These are phyloP conservation scores for Neobulgaria alba DNA, from an alignment of 2,329 filamentous ascomycete species.

Conservation along the genomic window DNA sequence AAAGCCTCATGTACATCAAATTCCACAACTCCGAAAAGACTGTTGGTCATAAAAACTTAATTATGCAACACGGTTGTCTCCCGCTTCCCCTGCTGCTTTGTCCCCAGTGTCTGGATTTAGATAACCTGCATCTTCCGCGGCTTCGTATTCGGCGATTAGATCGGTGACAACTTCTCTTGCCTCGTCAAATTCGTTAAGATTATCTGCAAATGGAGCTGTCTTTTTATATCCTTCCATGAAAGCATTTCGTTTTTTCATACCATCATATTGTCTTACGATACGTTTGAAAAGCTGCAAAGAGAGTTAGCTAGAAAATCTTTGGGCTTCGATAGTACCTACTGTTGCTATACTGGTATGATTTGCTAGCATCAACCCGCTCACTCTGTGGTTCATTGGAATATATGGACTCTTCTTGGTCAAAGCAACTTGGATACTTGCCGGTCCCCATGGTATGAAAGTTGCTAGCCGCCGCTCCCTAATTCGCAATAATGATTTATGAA, in stretches of 20 bases:
- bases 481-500: slow-evolving; percentile 93
- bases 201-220: slow-evolving; percentile 86
- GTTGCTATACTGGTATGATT: slow-evolving; percentile 98
- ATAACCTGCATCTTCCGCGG: slow-evolving; percentile 85
- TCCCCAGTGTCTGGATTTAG: slow-evolving; percentile 50
- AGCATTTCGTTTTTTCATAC: slow-evolving; percentile 90
- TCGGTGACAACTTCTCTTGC: slow-evolving; percentile 85
- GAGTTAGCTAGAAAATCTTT: slow-evolving; percentile 1
- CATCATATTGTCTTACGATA: slow-evolving; percentile 86
- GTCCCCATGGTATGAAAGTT: slow-evolving; percentile 97
- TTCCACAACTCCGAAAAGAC: neutral
- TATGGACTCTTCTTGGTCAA: slow-evolving; percentile 95
- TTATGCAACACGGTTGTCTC: slow-evolving; percentile 24
- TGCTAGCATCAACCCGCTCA: slow-evolving; percentile 93
- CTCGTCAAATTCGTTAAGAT: slow-evolving; percentile 90
- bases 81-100: slow-evolving; percentile 21
- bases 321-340: slow-evolving; percentile 34
- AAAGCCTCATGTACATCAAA: neutral
- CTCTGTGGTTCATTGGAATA: slow-evolving; percentile 84
- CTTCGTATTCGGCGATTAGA: slow-evolving; percentile 90
- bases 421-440: slow-evolving; percentile 94
- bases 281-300: slow-evolving; percentile 70
- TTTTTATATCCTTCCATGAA: slow-evolving; percentile 97
- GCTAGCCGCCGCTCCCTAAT: slow-evolving; percentile 91
- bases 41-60: neutral